Conservation (phyloP, 1,139 yeast species). For the Pichia cactophila region DNA sequence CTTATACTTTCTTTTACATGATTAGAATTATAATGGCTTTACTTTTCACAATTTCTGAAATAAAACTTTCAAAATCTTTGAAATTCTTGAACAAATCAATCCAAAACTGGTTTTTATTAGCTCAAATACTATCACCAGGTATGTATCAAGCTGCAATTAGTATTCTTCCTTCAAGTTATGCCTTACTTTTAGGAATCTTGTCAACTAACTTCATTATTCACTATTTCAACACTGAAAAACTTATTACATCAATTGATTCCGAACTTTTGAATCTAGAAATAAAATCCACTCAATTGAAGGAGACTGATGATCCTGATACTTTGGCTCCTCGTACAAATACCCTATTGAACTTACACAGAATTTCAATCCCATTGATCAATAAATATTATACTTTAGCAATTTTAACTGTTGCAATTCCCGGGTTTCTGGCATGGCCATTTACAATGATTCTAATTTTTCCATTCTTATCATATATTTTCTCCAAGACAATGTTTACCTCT, state of each 20-base stretch:
- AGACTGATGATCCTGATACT: slow-evolving; percentile 15
- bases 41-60: slow-evolving; percentile 48
- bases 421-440: slow-evolving; percentile 90
- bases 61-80: slow-evolving; percentile 40
- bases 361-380: slow-evolving; percentile 14
- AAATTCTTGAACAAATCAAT: slow-evolving; percentile 31
- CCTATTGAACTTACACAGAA: slow-evolving; percentile 11
- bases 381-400: slow-evolving; percentile 36
- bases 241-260: slow-evolving; percentile 17
- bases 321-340: slow-evolving; percentile 18
- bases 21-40: slow-evolving; percentile 49
- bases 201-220: slow-evolving; percentile 40
- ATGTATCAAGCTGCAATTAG: slow-evolving; percentile 83
- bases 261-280: slow-evolving; percentile 12
- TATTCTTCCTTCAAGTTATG: slow-evolving; percentile 77
- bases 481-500: slow-evolving; percentile 4
- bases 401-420: slow-evolving; percentile 54
- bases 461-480: slow-evolving; percentile 35
- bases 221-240: slow-evolving; percentile 22
- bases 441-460: slow-evolving; percentile 61
- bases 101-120: slow-evolving; percentile 53
- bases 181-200: slow-evolving; percentile 59
- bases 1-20: slow-evolving; percentile 41
- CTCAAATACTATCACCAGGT: slow-evolving; percentile 48
- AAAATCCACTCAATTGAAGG: slow-evolving; percentile 3